Conservation (phyloP, 2,329 filamentous ascomycete genomes). For the Botryotinia convoluta region DNA sequence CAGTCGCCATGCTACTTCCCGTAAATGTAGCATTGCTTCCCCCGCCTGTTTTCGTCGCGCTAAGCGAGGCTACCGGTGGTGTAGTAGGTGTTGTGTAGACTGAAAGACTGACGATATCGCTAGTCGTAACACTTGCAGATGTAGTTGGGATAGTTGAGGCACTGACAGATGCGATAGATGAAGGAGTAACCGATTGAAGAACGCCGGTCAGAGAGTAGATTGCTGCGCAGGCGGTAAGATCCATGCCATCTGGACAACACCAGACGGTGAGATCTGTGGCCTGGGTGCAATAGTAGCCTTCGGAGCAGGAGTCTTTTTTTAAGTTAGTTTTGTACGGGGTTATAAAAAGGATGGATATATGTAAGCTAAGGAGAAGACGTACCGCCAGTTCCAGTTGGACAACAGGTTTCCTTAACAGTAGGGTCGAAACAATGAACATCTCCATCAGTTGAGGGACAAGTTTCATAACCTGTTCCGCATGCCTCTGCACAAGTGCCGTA, state of each 20-base stretch:
- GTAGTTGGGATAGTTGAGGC: background rate
- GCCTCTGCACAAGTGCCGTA: conserved; percentile 15
- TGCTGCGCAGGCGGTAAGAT: conserved; percentile 53
- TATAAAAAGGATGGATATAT: background rate
- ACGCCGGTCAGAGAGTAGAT: conserved; percentile 48
- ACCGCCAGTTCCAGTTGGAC: conserved; percentile 19
- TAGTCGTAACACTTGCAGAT: background rate
- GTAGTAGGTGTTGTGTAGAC: background rate
- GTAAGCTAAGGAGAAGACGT: background rate
- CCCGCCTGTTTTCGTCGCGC: background rate
- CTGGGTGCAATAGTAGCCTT: conserved; percentile 58
- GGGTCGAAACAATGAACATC: conserved; percentile 17
- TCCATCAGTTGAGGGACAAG: conserved; percentile 13
- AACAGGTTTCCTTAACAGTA: conserved; percentile 10
- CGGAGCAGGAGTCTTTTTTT: conserved; percentile 19
- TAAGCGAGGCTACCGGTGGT: background rate
- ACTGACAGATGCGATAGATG: background rate
- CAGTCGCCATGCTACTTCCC: background rate
- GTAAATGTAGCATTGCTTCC: conserved; percentile 7
- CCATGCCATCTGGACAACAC: conserved; percentile 56
- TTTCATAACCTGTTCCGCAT: conserved; percentile 18
- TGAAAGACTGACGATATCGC: background rate
- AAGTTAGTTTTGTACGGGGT: background rate
- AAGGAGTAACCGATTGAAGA: conserved; percentile 37
- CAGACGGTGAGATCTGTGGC: conserved; percentile 51